These are phyloP conservation scores for Alternaria viburni DNA, from an alignment of 2,329 filamentous ascomycete genomes.

Conservation along the genomic window DNA sequence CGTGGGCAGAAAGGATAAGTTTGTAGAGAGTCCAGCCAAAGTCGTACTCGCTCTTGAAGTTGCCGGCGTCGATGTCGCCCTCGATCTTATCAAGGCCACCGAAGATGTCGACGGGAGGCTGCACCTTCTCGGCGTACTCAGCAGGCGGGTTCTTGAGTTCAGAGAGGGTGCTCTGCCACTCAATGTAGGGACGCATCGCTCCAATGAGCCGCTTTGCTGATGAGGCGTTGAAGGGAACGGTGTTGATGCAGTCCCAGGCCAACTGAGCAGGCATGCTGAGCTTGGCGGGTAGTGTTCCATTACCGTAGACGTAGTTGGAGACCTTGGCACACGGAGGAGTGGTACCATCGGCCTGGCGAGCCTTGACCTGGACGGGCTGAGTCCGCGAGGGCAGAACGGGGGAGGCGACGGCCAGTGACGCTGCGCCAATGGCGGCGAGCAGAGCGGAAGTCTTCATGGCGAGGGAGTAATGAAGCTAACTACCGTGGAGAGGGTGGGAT, in stretches of 20 bases:
- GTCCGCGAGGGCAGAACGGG: constrained; percentile 28
- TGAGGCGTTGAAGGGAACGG: constrained; percentile 53
- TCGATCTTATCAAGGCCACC: constrained; percentile 50
- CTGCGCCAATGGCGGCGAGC: constrained; percentile 31
- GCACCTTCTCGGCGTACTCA: constrained; percentile 55
- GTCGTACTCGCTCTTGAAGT: constrained; percentile 51
- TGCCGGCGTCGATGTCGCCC: constrained; percentile 43
- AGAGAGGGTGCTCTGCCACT: constrained; percentile 56
- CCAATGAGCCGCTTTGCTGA: constrained; percentile 49
- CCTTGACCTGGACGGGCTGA: constrained; percentile 11
- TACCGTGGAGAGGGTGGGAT: neutral
- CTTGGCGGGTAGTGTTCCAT: constrained; percentile 12
- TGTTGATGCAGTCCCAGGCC: constrained; percentile 54
- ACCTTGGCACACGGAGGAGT: constrained; percentile 42
- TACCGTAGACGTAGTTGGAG: constrained; percentile 37
- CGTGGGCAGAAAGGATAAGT: constrained; percentile 63
- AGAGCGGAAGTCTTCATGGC: constrained; percentile 31
- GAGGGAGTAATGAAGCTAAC: neutral
- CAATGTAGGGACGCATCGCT: constrained; percentile 51
- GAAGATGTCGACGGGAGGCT: constrained; percentile 53
- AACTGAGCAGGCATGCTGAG: constrained; percentile 50
- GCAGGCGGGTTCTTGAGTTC: constrained; percentile 53
- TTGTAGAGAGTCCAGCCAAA: constrained; percentile 61
- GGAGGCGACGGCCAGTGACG: constrained; percentile 29
- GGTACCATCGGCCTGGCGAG: constrained; percentile 33